These are phyloP conservation scores for Phoenix dactylifera DNA, from an alignment of 176 grass and related monocot genomes.

Conservation along the genomic window DNA sequence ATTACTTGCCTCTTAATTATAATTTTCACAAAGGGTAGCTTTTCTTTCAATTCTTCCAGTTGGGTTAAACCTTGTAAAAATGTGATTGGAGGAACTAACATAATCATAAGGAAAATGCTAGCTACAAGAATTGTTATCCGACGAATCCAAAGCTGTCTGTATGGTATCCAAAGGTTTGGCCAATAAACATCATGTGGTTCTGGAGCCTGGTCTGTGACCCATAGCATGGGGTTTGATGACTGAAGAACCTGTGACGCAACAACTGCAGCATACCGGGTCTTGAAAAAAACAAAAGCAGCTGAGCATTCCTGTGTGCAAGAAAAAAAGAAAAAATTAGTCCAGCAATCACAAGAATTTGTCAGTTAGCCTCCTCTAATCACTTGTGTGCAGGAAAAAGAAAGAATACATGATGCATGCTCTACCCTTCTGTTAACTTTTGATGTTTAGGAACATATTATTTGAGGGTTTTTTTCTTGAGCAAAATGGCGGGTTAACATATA, in stretches of 20 bases:
- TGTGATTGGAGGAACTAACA: slow-evolving; percentile 69
- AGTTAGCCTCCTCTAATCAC: background rate
- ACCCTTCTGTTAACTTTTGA: too few species aligned
- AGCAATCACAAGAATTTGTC: background rate
- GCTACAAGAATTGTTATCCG: slow-evolving; percentile 46
- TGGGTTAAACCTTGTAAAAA: slow-evolving; percentile 88
- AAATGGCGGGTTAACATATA: too few species aligned
- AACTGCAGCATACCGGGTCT: slow-evolving; percentile 80
- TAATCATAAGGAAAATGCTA: slow-evolving; percentile 68
- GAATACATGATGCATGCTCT: too few species aligned
- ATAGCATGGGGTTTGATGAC: slow-evolving; percentile 80
- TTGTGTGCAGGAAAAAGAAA: too few species aligned
- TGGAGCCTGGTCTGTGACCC: slow-evolving; percentile 72
- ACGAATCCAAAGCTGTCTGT: slow-evolving; percentile 72
- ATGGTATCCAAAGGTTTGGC: slow-evolving; percentile 85
- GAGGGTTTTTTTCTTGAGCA: too few species aligned
- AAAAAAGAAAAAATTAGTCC: slow-evolving; percentile 2
- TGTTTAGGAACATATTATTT: too few species aligned
- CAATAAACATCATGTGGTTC: slow-evolving; percentile 86
- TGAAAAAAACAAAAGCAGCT: slow-evolving; percentile 90
- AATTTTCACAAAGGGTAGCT: slow-evolving; percentile 38
- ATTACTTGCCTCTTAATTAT: slow-evolving; percentile 56
- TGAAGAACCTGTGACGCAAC: slow-evolving; percentile 72
- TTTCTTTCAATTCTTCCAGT: slow-evolving; percentile 41
- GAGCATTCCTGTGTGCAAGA: slow-evolving; percentile 50